Evolutionary conservation across 2,329 filamentous ascomycete genomes (phyloP).

Genomic region (Microsporum ferrugineum): DNA sequence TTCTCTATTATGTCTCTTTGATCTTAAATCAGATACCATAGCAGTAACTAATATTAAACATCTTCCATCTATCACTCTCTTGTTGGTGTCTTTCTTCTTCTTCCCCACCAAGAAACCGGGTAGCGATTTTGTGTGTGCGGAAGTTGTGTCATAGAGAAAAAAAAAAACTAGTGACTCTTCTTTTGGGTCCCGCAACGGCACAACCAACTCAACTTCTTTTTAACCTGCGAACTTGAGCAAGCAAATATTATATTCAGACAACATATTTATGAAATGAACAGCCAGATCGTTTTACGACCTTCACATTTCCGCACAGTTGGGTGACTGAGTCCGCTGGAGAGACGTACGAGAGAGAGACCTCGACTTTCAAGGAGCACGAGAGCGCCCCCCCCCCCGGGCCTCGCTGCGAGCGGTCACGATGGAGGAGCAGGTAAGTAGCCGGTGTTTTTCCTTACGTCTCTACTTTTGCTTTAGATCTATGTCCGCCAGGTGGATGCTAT

Average conservation of each 20-base stretch:
- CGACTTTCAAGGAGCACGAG: not conserved
- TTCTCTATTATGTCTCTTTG: no score
- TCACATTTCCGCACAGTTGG: conserved; percentile 1
- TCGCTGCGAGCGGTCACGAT: conserved; percentile 28
- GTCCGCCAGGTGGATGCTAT: not conserved
- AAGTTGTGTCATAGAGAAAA: not conserved
- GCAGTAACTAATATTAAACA: no score
- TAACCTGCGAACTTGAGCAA: no score
- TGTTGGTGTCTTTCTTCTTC: not conserved
- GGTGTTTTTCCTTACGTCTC: not conserved
- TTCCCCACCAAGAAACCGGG: not conserved
- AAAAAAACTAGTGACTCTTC: not conserved
- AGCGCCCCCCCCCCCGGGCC: not conserved
- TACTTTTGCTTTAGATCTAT: not conserved
- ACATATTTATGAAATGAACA: conserved; percentile 1
- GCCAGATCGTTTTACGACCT: not conserved
- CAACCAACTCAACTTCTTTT: not conserved
- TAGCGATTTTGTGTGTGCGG: not conserved
- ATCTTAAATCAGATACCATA: no score
- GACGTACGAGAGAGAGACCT: not conserved
- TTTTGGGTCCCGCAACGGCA: not conserved
- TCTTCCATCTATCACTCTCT: not conserved
- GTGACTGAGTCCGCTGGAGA: not conserved
- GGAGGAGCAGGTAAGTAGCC: conserved; percentile 33
- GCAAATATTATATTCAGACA: not conserved